These are phyloP conservation scores for Penicillium ochrochloron DNA, from an alignment of 495 filamentous ascomycete genomes.

Conservation along the genomic window DNA sequence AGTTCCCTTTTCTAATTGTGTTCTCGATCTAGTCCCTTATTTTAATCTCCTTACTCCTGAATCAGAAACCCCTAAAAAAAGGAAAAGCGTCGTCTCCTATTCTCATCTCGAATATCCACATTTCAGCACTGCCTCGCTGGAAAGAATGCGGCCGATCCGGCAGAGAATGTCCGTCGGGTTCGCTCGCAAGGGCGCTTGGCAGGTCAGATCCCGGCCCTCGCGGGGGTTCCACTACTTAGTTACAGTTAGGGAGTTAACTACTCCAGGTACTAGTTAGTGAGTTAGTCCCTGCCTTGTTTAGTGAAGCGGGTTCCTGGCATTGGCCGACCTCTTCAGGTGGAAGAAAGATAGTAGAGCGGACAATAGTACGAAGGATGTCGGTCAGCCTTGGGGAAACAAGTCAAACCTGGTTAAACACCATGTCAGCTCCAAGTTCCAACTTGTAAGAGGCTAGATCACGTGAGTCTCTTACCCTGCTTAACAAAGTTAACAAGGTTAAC, in stretches of 20 bases:
- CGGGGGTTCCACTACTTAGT: constrained; percentile 4
- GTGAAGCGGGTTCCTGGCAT: no score
- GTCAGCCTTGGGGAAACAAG: not conserved
- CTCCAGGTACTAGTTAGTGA: no score
- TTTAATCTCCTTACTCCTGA: constrained; percentile 1
- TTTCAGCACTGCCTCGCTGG: constrained; percentile 25
- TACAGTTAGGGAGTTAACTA: not conserved
- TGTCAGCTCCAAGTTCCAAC: no score
- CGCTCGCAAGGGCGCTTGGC: constrained; percentile 17
- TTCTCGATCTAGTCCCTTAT: not conserved
- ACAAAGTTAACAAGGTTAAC: no score
- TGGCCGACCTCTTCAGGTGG: not conserved
- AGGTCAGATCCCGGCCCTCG: not conserved
- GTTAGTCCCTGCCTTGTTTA: not conserved
- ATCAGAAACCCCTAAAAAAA: not conserved
- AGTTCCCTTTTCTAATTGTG: not conserved
- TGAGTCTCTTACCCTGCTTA: not conserved
- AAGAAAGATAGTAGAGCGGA: not conserved
- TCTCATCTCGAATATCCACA: constrained; percentile 20
- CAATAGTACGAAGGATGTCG: not conserved
- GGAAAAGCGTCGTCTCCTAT: constrained; percentile 6
- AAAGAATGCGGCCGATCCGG: constrained; percentile 27
- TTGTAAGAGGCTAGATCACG: not conserved
- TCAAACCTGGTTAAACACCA: no score
- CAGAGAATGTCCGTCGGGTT: constrained; percentile 16